phyloP scores from a whole-genome alignment of 345 rosid genomes.

The Syzygium oleosum region DNA sequence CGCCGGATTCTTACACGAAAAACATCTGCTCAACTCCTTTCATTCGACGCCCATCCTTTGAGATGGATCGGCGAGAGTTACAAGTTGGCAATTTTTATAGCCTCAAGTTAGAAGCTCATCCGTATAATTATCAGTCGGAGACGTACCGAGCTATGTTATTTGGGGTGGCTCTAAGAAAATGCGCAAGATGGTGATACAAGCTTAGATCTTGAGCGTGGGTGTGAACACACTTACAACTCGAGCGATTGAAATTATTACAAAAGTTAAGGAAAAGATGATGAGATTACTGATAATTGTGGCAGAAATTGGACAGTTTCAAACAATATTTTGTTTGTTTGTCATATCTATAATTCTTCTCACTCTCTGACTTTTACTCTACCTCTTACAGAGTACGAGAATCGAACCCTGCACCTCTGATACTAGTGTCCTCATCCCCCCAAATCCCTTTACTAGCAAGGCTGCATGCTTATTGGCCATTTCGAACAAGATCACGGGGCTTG shows the following conservation, averaged over 20 bases:
- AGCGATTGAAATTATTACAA: background rate
- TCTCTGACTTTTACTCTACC: too few species aligned
- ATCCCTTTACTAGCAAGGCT: too few species aligned
- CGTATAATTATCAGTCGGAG: background rate
- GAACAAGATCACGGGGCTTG: background rate
- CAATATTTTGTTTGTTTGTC: background rate
- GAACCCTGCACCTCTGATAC: too few species aligned
- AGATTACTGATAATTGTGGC: background rate
- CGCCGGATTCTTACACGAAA: background rate
- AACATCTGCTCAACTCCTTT: background rate
- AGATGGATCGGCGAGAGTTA: background rate
- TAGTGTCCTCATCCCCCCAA: too few species aligned
- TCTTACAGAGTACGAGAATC: too few species aligned
- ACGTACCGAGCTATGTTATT: too few species aligned
- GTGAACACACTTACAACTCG: background rate
- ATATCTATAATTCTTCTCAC: too few species aligned
- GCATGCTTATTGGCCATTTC: background rate
- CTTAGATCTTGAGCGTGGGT: background rate
- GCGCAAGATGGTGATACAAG: background rate
- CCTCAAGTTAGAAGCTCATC: too few species aligned
- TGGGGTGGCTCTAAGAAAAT: background rate
- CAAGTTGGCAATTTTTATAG: too few species aligned
- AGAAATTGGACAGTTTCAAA: background rate
- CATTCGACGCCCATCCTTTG: background rate
- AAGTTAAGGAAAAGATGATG: background rate